phyloP scores from a whole-genome alignment of 352 stramenopile species.

The Elongisporangium senticosum region DNA sequence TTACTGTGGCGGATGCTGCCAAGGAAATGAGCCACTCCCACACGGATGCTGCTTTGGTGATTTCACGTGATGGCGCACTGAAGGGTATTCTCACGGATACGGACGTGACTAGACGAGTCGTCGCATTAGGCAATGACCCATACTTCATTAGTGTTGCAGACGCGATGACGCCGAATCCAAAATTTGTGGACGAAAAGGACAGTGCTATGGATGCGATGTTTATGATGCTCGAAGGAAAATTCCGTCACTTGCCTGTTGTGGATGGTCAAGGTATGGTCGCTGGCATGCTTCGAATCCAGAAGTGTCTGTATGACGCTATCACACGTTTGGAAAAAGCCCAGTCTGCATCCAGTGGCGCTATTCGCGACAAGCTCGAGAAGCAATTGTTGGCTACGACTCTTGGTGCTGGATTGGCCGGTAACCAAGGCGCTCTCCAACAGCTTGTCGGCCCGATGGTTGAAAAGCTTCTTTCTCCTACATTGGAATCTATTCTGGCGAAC shows the following conservation, averaged over 20 bases:
- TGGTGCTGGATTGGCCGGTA: constrained; percentile 40
- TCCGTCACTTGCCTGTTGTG: constrained; percentile 96
- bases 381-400: constrained; percentile 58
- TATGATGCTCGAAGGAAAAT: constrained; percentile 89
- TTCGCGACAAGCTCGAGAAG: constrained; percentile 74
- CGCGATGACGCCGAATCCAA: constrained; percentile 82
- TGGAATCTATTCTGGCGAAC: constrained; percentile 78
- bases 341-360: constrained; percentile 61
- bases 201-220: constrained; percentile 90
- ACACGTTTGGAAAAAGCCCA: constrained; percentile 92
- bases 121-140: constrained; percentile 81
- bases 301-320: constrained; percentile 98
- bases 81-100: constrained; percentile 95
- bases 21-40: constrained; percentile 88
- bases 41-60: constrained; percentile 91
- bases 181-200: constrained; percentile 86
- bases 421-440: constrained; percentile 61
- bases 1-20: constrained; percentile 86
- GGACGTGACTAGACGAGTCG: constrained; percentile 80
- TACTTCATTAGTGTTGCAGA: constrained; percentile 81
- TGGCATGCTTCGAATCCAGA: constrained; percentile 97
- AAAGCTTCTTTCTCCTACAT: constrained; percentile 78
- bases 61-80: constrained; percentile 85
- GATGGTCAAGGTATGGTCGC: constrained; percentile 87
- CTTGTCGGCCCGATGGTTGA: constrained; percentile 81